Base-by-base conservation (phyloP, 805 yeast species). In the Monosporozyma siamensis region DNA sequence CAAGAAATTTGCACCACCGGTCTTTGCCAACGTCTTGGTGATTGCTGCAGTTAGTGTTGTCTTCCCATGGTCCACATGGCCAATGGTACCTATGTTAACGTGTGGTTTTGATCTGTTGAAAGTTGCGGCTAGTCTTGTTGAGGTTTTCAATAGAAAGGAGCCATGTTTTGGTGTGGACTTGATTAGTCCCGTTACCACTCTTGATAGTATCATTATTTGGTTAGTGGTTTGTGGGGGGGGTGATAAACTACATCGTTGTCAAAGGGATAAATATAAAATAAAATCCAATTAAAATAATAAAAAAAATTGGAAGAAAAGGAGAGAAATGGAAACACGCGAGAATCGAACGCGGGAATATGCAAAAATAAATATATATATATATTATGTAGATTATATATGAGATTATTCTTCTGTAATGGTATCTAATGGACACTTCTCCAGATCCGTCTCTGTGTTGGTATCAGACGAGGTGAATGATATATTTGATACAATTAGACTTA, bases 51-150 rank as follows among this genome's bases (percentile, higher is more conserved):
- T 92, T 63, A 90, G 75, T 43, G 97, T 89, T 58, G 97, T 89
- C 72, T 90, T 90, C 69, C 98, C 98, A 70, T 90, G 97, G 73
- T 90, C 98, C 53, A 90, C 97, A 68, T 90, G 97, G 54, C 97
- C 97, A 66, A 90, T 90, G 64, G 97, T 90, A 72, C 97, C 98
- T 56, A 90, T 77, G 71, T 90, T 90, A 55, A 90, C 81, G 65
- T 90, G 97, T 39, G 97, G 97, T 74, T 92, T 92, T 55, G 88
- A 74, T 72, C 98, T 90, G 68, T 83, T 84, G 65, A 90, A 92
- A 39, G 82, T 75, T 6, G 43, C 24, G 4, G 43, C 43, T 6
- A 38, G 21, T 27, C 40, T 38, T 36, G 17, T 14, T 9, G 23
- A 3, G 9, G 35, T 10, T 31, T 18, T 31, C 10, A 31, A 18